These are phyloP conservation scores for Leccinum glutinopallens DNA, from an alignment of 1,284 basidiomycete species.

Conservation along the genomic window DNA sequence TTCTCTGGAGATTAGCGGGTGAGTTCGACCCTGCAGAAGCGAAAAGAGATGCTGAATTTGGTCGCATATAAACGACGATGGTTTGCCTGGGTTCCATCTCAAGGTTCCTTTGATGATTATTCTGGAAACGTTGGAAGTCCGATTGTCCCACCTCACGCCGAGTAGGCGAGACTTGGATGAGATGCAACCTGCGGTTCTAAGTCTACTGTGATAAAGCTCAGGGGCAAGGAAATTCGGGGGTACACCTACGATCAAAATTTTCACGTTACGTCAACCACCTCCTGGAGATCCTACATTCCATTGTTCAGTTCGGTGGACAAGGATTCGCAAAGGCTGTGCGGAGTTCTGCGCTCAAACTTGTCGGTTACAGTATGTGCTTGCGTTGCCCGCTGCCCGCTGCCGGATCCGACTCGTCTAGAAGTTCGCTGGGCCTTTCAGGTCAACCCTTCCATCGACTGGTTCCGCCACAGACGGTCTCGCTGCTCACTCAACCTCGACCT, in stretches of 20 bases:
- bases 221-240: constrained; percentile 65
- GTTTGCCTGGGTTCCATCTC: constrained; percentile 79
- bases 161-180: constrained; percentile 93
- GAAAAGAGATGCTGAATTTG: constrained; percentile 10
- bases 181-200: constrained; percentile 85
- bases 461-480: too few relatives aligned
- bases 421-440: too few relatives aligned
- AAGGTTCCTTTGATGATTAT: constrained; percentile 87
- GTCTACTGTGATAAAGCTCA: constrained; percentile 53
- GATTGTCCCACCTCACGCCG: constrained; percentile 74
- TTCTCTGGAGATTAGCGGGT: constrained; percentile 91
- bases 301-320: constrained; percentile 87
- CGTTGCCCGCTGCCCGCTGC: too few relatives aligned
- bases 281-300: constrained; percentile 72
- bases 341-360: constrained; percentile 24
- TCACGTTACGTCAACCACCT: constrained; percentile 69
- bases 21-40: constrained; percentile 25
- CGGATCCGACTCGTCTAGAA: too few relatives aligned
- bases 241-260: constrained; percentile 75
- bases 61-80: constrained; percentile 73
- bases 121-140: constrained; percentile 76
- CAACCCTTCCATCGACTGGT: too few relatives aligned
- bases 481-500: too few relatives aligned
- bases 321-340: constrained; percentile 77
- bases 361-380: too few relatives aligned